Base-by-base conservation (phyloP, 345 rosid genomes). In the Lepidium didymum region DNA sequence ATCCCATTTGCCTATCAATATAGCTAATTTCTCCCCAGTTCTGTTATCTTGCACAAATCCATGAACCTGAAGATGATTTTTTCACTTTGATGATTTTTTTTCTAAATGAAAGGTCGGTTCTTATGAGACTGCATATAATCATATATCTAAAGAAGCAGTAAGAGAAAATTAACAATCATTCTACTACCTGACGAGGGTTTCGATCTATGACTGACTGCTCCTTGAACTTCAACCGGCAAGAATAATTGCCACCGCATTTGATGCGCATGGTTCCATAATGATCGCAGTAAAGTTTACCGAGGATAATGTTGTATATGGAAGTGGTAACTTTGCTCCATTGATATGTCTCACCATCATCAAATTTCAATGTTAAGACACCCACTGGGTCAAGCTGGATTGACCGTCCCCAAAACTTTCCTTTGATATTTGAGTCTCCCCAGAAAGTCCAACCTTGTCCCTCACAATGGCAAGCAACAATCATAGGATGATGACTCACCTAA, bases 291-390 rank as follows among this genome's bases (percentile, higher is more conserved):
- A 94, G 85, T 80, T 91, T 94, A 29, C 99, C 97, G 0, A 94
- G 85, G 76, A 94, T 94, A 68, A 91, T 94, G 80, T 94, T 94
- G 86, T 94, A 91, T 72, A 91, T 94, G 6, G 99, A 94, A 59
- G 99, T 91, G 65, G 99, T 94, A 69, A 94, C 97, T 77, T 94
- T 94, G 87, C 96, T 89, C 99, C 99, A 91, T 50, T 89, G 97
- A 56, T 86, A 94, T 37, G 76, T 86, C 78, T 89, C 96, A 15
- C 96, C 96, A 76, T 89, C 92, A 61, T 91, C 97, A 75, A 94
- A 91, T 77, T 82, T 97, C 67, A 94, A 64, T 43, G 93, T 87
- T 49, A 91, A 85, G 34, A 84, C 62, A 68, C 99, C 99, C 15
- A 94, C 96, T 56, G 99, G 99, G 80, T 91, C 99, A 51, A 94